Conservation (phyloP, 495 filamentous ascomycete genomes). For the Neurospora sp. region DNA sequence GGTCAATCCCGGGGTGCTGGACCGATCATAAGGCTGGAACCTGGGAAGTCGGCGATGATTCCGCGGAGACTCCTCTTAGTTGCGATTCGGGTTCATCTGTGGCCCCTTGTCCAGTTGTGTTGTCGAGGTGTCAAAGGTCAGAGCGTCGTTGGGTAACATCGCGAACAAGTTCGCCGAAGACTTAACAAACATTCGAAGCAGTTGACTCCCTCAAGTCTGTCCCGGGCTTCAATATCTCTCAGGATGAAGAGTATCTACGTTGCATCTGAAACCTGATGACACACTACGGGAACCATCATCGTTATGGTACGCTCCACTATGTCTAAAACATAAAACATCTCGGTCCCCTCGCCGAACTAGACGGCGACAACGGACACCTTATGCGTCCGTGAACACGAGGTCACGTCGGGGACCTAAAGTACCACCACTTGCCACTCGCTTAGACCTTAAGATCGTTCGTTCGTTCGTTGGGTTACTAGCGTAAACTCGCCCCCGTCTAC, state of each 20-base stretch:
- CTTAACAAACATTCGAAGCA: background rate
- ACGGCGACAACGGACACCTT: background rate
- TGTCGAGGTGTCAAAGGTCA: background rate
- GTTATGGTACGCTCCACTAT: background rate
- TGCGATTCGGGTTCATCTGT: background rate
- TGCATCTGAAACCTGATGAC: background rate
- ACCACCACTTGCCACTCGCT: background rate
- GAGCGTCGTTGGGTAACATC: background rate
- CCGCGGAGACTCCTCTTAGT: background rate
- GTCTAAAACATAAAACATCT: background rate
- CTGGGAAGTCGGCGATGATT: background rate
- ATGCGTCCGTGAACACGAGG: background rate
- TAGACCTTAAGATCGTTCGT: background rate
- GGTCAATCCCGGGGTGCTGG: background rate
- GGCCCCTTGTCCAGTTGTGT: background rate
- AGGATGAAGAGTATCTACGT: background rate
- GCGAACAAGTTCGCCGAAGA: background rate
- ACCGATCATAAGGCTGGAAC: background rate
- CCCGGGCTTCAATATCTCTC: background rate
- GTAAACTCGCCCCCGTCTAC: background rate
- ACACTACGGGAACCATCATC: too few relatives aligned
- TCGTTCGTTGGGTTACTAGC: background rate
- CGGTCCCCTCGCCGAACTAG: background rate
- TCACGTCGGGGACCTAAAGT: background rate
- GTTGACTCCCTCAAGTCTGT: background rate